A percentile compares a stretch with the other conserved stretches of the same genome.
These are phyloP conservation scores for Coniophora puteana DNA, from an alignment of 1,284 basidiomycete genomes.

Conservation along the genomic window DNA sequence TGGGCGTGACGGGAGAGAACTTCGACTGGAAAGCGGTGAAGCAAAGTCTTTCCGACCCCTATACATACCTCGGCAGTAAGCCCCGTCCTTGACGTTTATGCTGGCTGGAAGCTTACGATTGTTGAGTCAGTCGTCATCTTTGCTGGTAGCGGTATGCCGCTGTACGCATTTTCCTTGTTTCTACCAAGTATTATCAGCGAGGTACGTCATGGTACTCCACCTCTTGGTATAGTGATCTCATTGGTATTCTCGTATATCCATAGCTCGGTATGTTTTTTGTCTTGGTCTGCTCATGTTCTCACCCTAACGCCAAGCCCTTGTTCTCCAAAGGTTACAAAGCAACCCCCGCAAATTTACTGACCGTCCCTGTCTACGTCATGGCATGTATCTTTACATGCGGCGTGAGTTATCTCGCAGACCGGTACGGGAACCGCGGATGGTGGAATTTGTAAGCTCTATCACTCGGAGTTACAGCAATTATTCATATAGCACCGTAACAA, in stretches of 20 bases:
- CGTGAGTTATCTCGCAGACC: constrained; percentile 62
- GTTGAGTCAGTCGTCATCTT: constrained; percentile 48
- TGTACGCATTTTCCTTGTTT: constrained; percentile 74
- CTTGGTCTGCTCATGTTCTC: constrained; percentile 13
- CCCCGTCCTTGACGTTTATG: constrained; percentile 6
- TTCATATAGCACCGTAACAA: constrained; percentile 13
- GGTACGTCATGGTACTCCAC: constrained; percentile 29
- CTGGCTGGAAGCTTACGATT: constrained; percentile 5
- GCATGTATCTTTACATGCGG: constrained; percentile 64
- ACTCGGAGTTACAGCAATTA: not conserved
- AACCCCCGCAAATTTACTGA: constrained; percentile 70
- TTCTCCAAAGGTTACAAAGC: constrained; percentile 52
- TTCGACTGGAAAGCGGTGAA: constrained; percentile 60
- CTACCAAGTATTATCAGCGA: constrained; percentile 69
- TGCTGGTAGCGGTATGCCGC: constrained; percentile 53
- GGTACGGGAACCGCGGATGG: constrained; percentile 52
- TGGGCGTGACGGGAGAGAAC: constrained; percentile 67
- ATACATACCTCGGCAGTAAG: constrained; percentile 67
- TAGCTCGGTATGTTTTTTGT: constrained; percentile 43
- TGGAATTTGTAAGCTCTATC: constrained; percentile 53
- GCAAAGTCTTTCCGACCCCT: constrained; percentile 65
- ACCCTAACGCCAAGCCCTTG: constrained; percentile 7
- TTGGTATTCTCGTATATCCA: constrained; percentile 6
- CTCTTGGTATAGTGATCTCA: constrained; percentile 20
- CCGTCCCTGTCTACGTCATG: constrained; percentile 64